phyloP scores from a whole-genome alignment of 2,329 filamentous ascomycete genomes.

The Beauveria sp. region DNA sequence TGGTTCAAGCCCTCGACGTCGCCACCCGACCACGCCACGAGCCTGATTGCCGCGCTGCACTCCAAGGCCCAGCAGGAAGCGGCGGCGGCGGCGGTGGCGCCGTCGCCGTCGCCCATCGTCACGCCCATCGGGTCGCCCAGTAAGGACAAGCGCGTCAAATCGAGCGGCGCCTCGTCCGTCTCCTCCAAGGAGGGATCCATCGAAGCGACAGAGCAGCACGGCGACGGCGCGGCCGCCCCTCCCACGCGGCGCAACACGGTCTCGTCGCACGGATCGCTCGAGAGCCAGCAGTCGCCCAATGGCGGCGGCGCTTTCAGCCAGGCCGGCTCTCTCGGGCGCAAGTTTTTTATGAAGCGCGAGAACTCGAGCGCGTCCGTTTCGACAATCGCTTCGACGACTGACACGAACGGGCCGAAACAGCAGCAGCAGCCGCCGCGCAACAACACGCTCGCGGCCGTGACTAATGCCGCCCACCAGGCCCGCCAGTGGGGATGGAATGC shows the following conservation, averaged over 20 bases:
- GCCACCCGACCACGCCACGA: conserved; percentile 52
- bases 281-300: conserved; percentile 19
- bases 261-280: conserved; percentile 27
- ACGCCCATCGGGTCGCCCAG: conserved; percentile 30
- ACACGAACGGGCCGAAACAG: conserved; percentile 23
- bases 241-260: conserved; percentile 29
- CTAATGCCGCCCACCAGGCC: conserved; percentile 47
- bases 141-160: conserved; percentile 30
- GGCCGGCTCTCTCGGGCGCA: conserved; percentile 29
- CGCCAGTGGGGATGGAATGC: conserved; percentile 54
- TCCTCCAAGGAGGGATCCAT: conserved; percentile 37
- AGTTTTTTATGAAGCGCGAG: conserved; percentile 33
- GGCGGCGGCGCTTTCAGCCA: conserved; percentile 29
- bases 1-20: conserved; percentile 50
- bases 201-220: conserved; percentile 17
- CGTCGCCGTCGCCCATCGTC: conserved; percentile 27
- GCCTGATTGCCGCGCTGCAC: conserved; percentile 62
- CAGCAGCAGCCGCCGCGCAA: conserved; percentile 23
- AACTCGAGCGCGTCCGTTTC: conserved; percentile 28
- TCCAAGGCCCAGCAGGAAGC: conserved; percentile 49
- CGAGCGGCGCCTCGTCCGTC: conserved; percentile 41
- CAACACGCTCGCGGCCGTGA: conserved; percentile 45
- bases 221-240: conserved; percentile 20
- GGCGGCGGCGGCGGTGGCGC: conserved; percentile 32
- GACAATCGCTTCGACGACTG: conserved; percentile 22